Evolutionary conservation across 2,329 filamentous ascomycete species (phyloP).

Genomic region (Tolypocladium cylindrosporum): DNA sequence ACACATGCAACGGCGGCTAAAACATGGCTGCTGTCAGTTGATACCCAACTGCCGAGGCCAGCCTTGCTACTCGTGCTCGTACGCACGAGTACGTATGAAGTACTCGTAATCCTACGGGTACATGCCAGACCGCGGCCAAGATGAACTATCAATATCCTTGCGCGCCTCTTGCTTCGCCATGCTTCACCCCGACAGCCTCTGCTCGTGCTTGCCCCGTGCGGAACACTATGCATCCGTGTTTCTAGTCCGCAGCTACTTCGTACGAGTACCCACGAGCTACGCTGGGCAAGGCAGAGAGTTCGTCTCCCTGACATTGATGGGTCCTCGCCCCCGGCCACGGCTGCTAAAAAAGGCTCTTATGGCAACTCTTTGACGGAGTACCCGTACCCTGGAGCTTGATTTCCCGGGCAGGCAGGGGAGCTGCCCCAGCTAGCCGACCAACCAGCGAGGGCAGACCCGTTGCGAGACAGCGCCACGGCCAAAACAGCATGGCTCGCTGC

Average conservation of each 20-base stretch:
- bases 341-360: background rate
- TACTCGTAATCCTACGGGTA: too few relatives aligned
- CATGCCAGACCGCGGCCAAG: background rate
- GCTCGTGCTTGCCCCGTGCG: background rate
- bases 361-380: too few relatives aligned
- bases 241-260: too few relatives aligned
- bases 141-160: background rate
- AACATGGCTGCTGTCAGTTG: background rate
- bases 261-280: background rate
- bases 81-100: too few relatives aligned
- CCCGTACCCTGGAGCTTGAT: background rate
- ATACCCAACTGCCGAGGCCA: background rate
- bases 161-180: background rate
- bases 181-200: background rate
- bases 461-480: background rate
- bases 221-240: background rate
- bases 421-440: background rate
- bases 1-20: background rate
- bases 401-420: background rate
- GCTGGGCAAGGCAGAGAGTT: background rate
- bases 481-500: background rate
- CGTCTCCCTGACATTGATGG: background rate
- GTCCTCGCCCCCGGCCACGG: background rate
- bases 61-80: background rate
- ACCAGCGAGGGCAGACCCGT: background rate